Evolutionary conservation across 495 filamentous ascomycete species (phyloP), one percentile per base, ranked within the genome.

Genomic region (Bombardia bombarda): DNA sequence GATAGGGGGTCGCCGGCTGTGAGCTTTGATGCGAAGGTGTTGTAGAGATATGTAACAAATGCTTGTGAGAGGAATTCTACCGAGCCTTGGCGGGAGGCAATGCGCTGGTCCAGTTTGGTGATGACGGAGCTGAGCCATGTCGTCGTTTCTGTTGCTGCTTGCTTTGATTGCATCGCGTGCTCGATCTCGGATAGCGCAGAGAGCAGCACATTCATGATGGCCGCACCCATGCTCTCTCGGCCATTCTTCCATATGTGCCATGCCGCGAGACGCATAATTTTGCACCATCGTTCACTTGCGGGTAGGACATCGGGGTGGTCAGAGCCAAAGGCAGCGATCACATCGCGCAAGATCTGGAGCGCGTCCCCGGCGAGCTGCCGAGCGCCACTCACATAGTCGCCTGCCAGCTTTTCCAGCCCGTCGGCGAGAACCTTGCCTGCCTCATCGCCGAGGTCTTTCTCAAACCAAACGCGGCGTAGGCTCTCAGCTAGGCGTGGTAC

Each of bases 231-330:
- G 49, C 75, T 82, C 43, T 77, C 72, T 13, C 78, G 71, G 0
- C 78, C 74, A 42, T 81, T 77, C 42, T 78, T 77, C 53, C 69
- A 75, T 1, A 84, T 48, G 55, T 84, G 79, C 79, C 79, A 86
- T 2, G 71, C 77, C 20, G 65, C 70, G 62, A 74, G 68, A 18
- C 77, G 66, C 12, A 80, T 47, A 5, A 62, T 64, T 3, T 50
- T 51, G 79, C 80, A 83, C 72, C 76, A 79, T 10, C 45, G 41
- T n/a, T 63, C 49, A 7, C 8, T 13, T 5, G 7, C 40, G 10
- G 18, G 2, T 5, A 6, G 10, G 24, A 26, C 13, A 13, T 28
- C 26, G 40, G 4, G 1, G 17, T 4, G 8, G 5, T 4, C 4
- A 6, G 10, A n/a, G 5, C 52, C 43, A 4, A 62, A 49, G 3